phyloP scores from a whole-genome alignment of 208 protist genomes.

The Herpetomonas samuelpessoai region DNA sequence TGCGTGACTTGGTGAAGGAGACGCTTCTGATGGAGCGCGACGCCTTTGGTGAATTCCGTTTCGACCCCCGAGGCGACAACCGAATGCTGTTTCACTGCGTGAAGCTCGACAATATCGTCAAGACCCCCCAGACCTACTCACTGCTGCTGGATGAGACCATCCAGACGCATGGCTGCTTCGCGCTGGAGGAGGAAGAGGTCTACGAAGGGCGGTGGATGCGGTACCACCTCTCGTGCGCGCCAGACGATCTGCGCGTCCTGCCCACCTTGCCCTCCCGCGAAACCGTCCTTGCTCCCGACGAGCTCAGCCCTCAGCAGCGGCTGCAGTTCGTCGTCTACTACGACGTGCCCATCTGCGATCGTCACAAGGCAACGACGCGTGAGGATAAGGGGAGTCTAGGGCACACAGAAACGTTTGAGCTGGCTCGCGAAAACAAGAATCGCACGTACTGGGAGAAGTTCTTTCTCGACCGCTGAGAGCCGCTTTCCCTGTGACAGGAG shows the following conservation, averaged over 20 bases:
- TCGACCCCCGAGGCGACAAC: conserved; percentile 75
- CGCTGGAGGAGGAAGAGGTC: conserved; percentile 31
- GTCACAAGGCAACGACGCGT: conserved; percentile 53
- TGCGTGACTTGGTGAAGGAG: conserved; percentile 74
- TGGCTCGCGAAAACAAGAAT: conserved; percentile 57
- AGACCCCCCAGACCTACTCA: conserved; percentile 48
- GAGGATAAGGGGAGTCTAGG: conserved; percentile 55
- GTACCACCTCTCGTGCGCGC: conserved; percentile 50
- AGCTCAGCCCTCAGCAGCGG: conserved; percentile 14
- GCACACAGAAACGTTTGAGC: conserved; percentile 75
- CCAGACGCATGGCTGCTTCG: conserved; percentile 55
- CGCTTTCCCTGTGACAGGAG: neutral
- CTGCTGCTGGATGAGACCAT: conserved; percentile 54
- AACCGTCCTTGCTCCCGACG: conserved; percentile 35
- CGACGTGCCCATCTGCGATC: conserved; percentile 63
- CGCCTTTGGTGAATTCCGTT: conserved; percentile 72
- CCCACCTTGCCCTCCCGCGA: conserved; percentile 42
- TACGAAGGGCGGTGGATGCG: conserved; percentile 62
- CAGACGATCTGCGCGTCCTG: conserved; percentile 68
- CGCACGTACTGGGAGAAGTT: conserved; percentile 59
- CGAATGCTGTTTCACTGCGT: conserved; percentile 63
- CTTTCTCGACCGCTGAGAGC: conserved; percentile 66
- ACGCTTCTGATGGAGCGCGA: conserved; percentile 77
- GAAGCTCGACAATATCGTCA: conserved; percentile 57
- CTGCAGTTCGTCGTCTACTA: conserved; percentile 51